Percentiles rank a stretch among this genome's conserved stretches.
Conservation (phyloP, 116 monocot genomes). For the Trichopus zeylanicus region DNA sequence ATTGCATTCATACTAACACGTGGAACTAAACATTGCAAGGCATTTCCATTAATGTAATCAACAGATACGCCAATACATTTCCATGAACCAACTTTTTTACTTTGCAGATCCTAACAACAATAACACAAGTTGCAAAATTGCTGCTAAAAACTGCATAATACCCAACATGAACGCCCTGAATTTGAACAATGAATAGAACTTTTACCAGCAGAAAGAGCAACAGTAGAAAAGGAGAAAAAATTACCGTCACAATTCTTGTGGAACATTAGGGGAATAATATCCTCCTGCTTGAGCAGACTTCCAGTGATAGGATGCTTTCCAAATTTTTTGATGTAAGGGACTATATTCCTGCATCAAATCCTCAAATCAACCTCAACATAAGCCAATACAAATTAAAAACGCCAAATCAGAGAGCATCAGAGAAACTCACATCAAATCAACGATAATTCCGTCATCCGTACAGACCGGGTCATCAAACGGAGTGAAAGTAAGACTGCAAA, state of each 20-base stretch:
- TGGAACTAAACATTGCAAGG: no score
- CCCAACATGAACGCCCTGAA: no score
- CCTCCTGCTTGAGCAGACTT: slow-evolving; percentile 46
- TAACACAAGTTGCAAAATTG: no score
- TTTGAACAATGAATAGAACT: no score
- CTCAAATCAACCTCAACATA: neutral
- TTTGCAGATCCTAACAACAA: no score
- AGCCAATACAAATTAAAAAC: neutral
- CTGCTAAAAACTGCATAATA: no score
- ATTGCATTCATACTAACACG: no score
- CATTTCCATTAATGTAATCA: no score
- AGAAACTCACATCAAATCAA: slow-evolving; percentile 69
- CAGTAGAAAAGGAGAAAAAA: neutral
- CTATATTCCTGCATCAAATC: slow-evolving; percentile 62
- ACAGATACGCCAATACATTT: no score
- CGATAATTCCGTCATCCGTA: slow-evolving; percentile 79
- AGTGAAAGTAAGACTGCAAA: slow-evolving; percentile 67
- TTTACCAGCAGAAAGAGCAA: no score
- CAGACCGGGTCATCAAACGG: slow-evolving; percentile 94
- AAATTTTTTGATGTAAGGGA: slow-evolving; percentile 78
- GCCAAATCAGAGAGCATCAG: neutral
- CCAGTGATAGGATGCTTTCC: slow-evolving; percentile 91
- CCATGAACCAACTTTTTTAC: no score
- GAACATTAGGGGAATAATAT: slow-evolving; percentile 76
- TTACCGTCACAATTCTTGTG: slow-evolving; percentile 93